Percentiles rank a stretch among this genome's conserved stretches.
Evolutionary conservation across 768 basidiomycete species (phyloP).

Genomic region (Gautieria morchelliformis): DNA sequence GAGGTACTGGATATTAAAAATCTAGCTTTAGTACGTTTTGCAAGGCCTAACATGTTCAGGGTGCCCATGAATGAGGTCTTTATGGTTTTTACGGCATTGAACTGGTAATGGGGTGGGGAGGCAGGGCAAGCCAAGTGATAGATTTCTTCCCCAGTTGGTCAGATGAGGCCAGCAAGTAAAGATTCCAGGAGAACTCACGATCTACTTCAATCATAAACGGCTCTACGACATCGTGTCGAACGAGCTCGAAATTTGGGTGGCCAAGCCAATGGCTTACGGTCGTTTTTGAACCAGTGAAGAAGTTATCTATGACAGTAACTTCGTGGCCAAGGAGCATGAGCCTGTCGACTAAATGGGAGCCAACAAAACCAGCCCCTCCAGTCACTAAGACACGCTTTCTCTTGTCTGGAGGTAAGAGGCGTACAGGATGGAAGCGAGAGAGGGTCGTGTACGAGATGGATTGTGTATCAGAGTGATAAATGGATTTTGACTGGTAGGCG

Average conservation of each 20-base stretch:
- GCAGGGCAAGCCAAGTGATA: conserved; percentile 98
- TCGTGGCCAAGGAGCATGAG: conserved; percentile 98
- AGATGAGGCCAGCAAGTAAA: conserved; percentile 9
- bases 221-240: conserved; percentile 94
- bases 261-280: conserved; percentile 94
- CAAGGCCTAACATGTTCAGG: conserved; percentile 96
- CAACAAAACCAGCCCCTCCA: conserved; percentile 98
- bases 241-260: conserved; percentile 97
- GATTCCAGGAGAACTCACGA: conserved; percentile 44
- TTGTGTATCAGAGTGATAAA: conserved; percentile 69
- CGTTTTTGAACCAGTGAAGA: conserved; percentile 98
- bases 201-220: conserved; percentile 99
- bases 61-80: conserved; percentile 99
- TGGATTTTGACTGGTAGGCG: conserved; percentile 74
- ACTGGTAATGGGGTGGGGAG: conserved; percentile 96
- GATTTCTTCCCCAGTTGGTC: conserved; percentile 51
- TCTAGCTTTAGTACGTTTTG: conserved; percentile 93
- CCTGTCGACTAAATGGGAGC: conserved; percentile 94
- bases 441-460: conserved; percentile 90
- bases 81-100: conserved; percentile 95
- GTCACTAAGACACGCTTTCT: conserved; percentile 92
- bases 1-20: conserved; percentile 96
- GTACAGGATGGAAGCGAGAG: conserved; percentile 88
- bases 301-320: conserved; percentile 95
- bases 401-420: conserved; percentile 61